Base-by-base conservation (phyloP, 352 stramenopile genomes). In the Achlya hypogyna region DNA sequence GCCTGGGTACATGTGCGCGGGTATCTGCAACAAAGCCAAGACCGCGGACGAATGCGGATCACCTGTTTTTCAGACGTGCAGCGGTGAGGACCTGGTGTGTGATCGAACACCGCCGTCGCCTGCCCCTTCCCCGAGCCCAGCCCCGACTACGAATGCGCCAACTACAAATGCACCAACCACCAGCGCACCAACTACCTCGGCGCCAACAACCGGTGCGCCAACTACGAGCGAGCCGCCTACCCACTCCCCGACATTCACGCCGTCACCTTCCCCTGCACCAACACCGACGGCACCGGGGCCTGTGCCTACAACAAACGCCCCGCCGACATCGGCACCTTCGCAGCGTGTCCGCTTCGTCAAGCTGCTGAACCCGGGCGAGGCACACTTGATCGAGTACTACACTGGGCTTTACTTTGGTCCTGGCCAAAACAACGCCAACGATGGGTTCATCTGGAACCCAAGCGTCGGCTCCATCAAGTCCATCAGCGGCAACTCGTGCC, bases 21-120 rank as follows among this genome's bases (percentile, higher is more conserved):
- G 54, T n/a, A 51, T 64, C 40, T 64, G 54, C 54, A 35, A 38
- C 25, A 35, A 49, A 38, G 47, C 45, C 54, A 64, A 64, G 35
- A 51, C 54, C 2, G 35, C 32, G 12, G 54, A 64, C 35, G 54
- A 64, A 51, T 64, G 54, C 54, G 54, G 54, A 6, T 52, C 32
- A 8, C 54, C 54, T 28, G 54, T 64, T 23, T 38, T 35, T 20
- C 54, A 64, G 52, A 52, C 35, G 12, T 64, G 54, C 54, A 28
- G 8, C 22, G 54, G 35, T 16, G 32, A 23, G 22, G 35, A 64
- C 35, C 38, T 64, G 12, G 54, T 64, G 12, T 64, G 54, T 28
- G 54, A 64, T 23, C 45, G 47, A 27, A 51, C 54, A 5, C 45
- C 54, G 1, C 52, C 27, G 52, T 23, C 54, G 10, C 35, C 54